These are phyloP conservation scores for Kodamaea fungicola DNA, from an alignment of 1,139 yeast species.

Conservation along the genomic window DNA sequence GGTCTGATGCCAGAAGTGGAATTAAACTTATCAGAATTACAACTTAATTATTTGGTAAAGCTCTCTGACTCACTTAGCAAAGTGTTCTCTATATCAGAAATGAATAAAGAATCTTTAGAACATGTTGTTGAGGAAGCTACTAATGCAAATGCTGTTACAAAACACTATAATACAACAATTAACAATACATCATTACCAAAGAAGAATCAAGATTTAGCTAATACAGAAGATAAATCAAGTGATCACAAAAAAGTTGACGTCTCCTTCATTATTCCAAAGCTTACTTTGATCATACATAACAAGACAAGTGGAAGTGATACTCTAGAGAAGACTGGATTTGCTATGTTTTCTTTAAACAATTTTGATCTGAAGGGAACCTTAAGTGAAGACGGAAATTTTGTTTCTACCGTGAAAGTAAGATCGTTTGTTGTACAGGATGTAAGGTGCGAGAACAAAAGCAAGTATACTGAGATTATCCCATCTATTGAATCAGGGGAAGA, in stretches of 20 bases:
- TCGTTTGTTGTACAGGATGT: slow-evolving; percentile 80
- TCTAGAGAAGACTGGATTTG: slow-evolving; percentile 46
- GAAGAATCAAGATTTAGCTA: neutral
- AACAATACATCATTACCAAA: neutral
- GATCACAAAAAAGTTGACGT: slow-evolving; percentile 42
- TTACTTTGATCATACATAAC: slow-evolving; percentile 64
- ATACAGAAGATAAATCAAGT: neutral
- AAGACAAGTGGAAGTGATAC: slow-evolving; percentile 42
- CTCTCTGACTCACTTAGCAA: slow-evolving; percentile 56
- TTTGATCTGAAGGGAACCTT: slow-evolving; percentile 50
- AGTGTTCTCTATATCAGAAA: slow-evolving; percentile 47
- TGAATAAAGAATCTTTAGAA: slow-evolving; percentile 33
- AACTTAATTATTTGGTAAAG: slow-evolving; percentile 56
- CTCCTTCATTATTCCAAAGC: slow-evolving; percentile 55
- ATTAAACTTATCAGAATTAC: slow-evolving; percentile 73
- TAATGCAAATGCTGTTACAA: slow-evolving; percentile 47
- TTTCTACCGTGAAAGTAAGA: slow-evolving; percentile 59
- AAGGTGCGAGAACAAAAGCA: slow-evolving; percentile 57
- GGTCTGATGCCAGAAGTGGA: slow-evolving; percentile 69
- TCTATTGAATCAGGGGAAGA: slow-evolving; percentile 56
- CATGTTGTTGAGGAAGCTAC: slow-evolving; percentile 66
- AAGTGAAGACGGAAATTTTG: slow-evolving; percentile 53
- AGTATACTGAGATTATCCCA: slow-evolving; percentile 80
- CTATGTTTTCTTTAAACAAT: slow-evolving; percentile 62
- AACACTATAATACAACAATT: slow-evolving; percentile 19